Evolutionary conservation across 345 rosid genomes (phyloP).

Genomic region (Trapa bicornis): DNA sequence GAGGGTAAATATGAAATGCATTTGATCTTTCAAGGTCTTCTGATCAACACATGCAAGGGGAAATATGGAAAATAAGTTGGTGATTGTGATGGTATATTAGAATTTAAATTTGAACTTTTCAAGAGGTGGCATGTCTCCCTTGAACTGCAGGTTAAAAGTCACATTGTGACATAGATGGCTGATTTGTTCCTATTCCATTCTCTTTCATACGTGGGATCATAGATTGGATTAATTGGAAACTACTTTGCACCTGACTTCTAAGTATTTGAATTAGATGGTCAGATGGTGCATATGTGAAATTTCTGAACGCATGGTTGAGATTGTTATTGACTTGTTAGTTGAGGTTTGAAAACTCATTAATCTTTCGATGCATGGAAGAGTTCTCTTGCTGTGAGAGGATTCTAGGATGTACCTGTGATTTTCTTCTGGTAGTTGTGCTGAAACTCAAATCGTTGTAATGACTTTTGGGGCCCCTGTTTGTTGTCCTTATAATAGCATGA

Average conservation of each 20-base stretch:
- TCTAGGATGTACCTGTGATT: slow-evolving; percentile 12
- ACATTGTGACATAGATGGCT: background rate
- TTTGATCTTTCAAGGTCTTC: background rate
- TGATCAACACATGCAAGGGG: background rate
- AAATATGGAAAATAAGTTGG: background rate
- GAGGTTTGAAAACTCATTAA: background rate
- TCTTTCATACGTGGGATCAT: too few relatives aligned
- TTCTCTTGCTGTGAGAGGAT: slow-evolving; percentile 14
- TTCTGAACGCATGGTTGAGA: background rate
- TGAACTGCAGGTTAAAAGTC: background rate
- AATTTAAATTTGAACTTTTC: background rate
- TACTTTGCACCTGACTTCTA: background rate
- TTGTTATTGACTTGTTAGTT: background rate
- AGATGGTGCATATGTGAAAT: background rate
- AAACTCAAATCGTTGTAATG: slow-evolving; percentile 36
- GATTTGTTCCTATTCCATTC: background rate
- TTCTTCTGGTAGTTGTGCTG: slow-evolving; percentile 31
- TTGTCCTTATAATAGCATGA: slow-evolving; percentile 70
- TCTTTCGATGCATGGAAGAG: slow-evolving; percentile 25
- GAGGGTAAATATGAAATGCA: background rate
- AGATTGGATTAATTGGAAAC: background rate
- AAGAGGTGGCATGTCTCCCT: background rate
- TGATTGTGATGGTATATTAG: background rate
- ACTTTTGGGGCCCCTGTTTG: slow-evolving; percentile 65
- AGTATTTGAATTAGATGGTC: background rate